Percentiles rank a stretch among this genome's conserved stretches.
Conservation (phyloP, 2,329 filamentous ascomycete species). For the Camptophora hylomeconis region DNA sequence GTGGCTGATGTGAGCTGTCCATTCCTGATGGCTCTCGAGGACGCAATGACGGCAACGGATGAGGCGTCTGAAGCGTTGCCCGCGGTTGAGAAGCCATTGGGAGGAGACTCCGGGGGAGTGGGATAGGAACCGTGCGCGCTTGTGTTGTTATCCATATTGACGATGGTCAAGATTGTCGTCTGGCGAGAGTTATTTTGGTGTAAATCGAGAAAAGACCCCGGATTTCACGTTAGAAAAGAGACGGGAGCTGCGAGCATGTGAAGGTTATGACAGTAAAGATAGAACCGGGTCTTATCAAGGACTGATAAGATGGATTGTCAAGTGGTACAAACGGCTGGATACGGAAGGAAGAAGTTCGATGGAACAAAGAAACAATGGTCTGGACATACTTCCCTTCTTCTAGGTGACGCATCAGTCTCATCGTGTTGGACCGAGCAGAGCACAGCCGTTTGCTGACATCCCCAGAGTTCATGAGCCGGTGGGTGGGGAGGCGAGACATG, state of each 20-base stretch:
- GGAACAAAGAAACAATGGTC: not conserved
- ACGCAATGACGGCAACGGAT: conserved; percentile 64
- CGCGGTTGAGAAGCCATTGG: conserved; percentile 10
- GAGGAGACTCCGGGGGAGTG: conserved; percentile 15
- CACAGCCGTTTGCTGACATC: no score
- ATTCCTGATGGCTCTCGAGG: conserved; percentile 68
- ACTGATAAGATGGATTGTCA: conserved; percentile 11
- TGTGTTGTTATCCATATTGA: conserved; percentile 10
- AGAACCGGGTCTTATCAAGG: conserved; percentile 11
- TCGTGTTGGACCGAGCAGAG: not conserved
- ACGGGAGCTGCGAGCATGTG: conserved; percentile 10
- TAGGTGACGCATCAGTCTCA: no score
- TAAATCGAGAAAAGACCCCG: no score
- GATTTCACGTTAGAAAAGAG: no score
- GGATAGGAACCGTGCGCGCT: conserved; percentile 13
- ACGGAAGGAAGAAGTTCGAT: not conserved
- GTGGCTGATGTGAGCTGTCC: conserved; percentile 69
- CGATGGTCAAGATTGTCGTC: no score
- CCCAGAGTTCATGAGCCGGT: no score
- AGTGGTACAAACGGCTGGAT: no score
- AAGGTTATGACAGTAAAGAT: no score
- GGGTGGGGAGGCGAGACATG: no score
- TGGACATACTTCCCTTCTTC: no score
- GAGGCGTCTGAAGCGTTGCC: conserved; percentile 16
- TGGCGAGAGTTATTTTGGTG: no score